Base-by-base conservation (phyloP, 768 basidiomycete species). In the Lactarius trivialis region DNA sequence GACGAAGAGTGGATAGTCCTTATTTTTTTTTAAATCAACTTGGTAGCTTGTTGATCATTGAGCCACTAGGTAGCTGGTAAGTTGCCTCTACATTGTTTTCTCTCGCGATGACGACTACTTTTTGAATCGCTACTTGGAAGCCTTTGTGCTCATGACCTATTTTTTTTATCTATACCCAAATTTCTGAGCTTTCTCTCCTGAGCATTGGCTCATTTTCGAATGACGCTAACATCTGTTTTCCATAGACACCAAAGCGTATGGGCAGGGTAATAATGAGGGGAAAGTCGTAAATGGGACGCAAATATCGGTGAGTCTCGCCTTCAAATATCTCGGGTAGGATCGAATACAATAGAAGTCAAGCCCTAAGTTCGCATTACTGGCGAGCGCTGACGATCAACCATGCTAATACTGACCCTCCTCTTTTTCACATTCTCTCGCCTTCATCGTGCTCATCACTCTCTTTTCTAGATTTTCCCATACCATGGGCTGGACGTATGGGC, bases 311-410 rank as follows among this genome's bases (percentile, higher is more conserved):
- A 80, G 81, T 73, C 45, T 61, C 26, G 5, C 53, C 51, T 68
- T 65, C 64, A 4, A 51, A 24, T 24, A 58, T 56, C 7, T 11
- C 12, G 26, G 68, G 63, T 68, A 75, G 70, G 83, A 89, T 87
- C 89, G 79, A 84, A 80, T 71, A 83, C 79, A 78, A 84, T 82
- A 91, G 89, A 88, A 91, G 89, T 91, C 89, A 92, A 92, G 89
- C 89, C 77, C 89, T 86, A 85, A 91, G 63, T 39, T 60, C 54
- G 73, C 78, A 76, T 74, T 81, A 89, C 85, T 82, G 73, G 76
- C 78, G 70, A 73, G 77, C 88, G 87, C 88, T 79, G 88, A 89
- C 77, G 73, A 75, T 63, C 37, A 64, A 80, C 88, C 89, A 91
- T 92, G 89, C 89, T 92, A 91, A 92, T 91, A 81, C 89, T 92